Evolutionary conservation across 805 yeast genomes (phyloP), one percentile per base, ranked within the genome.

Genomic region (Spathaspora sp.): DNA sequence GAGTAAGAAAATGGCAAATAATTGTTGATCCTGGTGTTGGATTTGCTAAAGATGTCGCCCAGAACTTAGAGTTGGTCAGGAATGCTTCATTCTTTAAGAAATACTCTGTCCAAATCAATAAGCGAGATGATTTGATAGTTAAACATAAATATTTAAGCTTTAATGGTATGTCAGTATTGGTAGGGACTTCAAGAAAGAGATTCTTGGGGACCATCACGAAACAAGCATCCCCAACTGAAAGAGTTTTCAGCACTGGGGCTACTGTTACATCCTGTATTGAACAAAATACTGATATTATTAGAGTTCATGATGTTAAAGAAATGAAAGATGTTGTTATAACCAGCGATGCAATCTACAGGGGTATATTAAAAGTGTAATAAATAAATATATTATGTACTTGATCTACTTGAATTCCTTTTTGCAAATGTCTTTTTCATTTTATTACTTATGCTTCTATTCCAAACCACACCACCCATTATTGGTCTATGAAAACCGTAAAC

Each of bases 1-100:
- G 97, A 4, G 82, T 93, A 1, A 75, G 77, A 52, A 83, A 93
- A 66, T 94, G 97, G 97, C 98, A 94, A 68, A 72, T 94, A 2
- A 82, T 94, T 16, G 61, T 91, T 3, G 99, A 94, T 64, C 99
- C 99, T 0, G 99, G 99, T 1, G 69, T 94, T 42, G 99, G 99
- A 1, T 94, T 94, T 68, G 97, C 98, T n/a, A 94, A 94, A 65
- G 78, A 77, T 49, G 59, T 78, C n/a, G 57, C 64, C 7, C 96
- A 92, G 61, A 93, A 92, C 65, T 57, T 92, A 31, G 76, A 77
- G 19, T 59, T 90, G 1, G 76, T 94, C 28, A 78, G 82, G 54
- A 75, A 81, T 76, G 53, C 79, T 68, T 47, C 58, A 54, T 29
- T 66, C 73, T 60, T 75, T 60, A 85, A 85, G 62, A 67, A 71